Evolutionary conservation across 1,284 basidiomycete genomes (phyloP).

Genomic region (Ustilago esculenta): DNA sequence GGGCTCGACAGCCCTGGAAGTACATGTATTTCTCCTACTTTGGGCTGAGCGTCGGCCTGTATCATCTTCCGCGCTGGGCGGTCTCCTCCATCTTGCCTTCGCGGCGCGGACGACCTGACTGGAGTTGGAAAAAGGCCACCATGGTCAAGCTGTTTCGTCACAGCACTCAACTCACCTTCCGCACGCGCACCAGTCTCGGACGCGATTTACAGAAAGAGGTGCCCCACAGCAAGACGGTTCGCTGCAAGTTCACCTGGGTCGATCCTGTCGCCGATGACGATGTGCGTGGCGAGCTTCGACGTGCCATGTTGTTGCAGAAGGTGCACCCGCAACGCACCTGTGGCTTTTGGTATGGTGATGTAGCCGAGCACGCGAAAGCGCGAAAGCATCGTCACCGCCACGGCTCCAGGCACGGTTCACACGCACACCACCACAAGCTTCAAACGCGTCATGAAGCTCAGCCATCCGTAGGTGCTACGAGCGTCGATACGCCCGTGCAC

Average conservation of each 20-base stretch:
- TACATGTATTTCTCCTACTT: constrained; percentile 59
- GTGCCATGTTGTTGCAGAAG: constrained; percentile 52
- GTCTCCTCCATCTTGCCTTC: constrained; percentile 39
- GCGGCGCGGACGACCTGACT: constrained; percentile 46
- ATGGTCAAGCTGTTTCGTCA: constrained; percentile 56
- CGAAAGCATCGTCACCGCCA: not conserved
- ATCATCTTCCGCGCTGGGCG: constrained; percentile 53
- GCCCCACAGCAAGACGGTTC: constrained; percentile 55
- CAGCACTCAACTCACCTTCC: constrained; percentile 55
- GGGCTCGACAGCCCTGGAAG: constrained; percentile 58
- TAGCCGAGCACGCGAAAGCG: constrained; percentile 7
- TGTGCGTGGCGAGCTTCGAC: constrained; percentile 53
- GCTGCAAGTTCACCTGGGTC: constrained; percentile 58
- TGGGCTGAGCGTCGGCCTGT: constrained; percentile 52
- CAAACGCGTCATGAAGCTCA: not conserved
- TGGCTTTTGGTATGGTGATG: constrained; percentile 60
- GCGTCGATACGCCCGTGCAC: constrained; percentile 3
- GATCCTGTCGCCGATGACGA: constrained; percentile 39
- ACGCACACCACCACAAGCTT: not conserved
- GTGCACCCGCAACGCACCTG: constrained; percentile 41
- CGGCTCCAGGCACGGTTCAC: not conserved
- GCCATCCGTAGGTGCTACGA: not conserved
- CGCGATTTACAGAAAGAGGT: constrained; percentile 49
- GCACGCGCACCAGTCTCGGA: constrained; percentile 54
- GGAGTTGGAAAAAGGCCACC: constrained; percentile 61